These are phyloP conservation scores for Venturia nashicola DNA, from an alignment of 2,329 filamentous ascomycete species.

Conservation along the genomic window DNA sequence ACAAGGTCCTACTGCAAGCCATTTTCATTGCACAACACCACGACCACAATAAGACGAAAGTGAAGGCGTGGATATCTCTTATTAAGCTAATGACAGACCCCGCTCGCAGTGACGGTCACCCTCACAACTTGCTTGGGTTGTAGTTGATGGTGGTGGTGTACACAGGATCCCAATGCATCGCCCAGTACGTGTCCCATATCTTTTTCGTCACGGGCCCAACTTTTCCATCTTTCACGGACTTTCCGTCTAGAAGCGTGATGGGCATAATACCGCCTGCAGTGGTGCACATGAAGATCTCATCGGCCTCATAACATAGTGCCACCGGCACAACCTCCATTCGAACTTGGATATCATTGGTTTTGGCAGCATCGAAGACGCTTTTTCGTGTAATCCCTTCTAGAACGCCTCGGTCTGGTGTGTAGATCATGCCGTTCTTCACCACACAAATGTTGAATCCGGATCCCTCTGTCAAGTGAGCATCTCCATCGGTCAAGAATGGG, in stretches of 20 bases:
- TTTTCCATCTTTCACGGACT: conserved; percentile 28
- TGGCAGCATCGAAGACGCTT: conserved; percentile 35
- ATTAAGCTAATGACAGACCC: no score
- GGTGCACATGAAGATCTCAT: conserved; percentile 42
- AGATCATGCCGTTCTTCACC: conserved; percentile 32
- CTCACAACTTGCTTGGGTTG: not conserved
- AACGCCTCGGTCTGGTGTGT: conserved; percentile 36
- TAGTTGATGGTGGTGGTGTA: conserved; percentile 26
- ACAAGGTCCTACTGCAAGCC: no score
- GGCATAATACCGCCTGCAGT: conserved; percentile 43
- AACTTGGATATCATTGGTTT: conserved; percentile 21
- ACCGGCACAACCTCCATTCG: conserved; percentile 31
- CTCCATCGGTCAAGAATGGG: conserved; percentile 39
- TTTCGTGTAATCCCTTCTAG: conserved; percentile 37
- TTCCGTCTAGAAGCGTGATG: conserved; percentile 34
- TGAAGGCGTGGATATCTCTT: no score
- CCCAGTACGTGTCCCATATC: conserved; percentile 42
- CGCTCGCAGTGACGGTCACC: not conserved
- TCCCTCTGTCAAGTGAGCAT: conserved; percentile 37
- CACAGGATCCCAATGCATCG: conserved; percentile 30
- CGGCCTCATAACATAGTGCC: conserved; percentile 27
- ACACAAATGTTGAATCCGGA: conserved; percentile 38
- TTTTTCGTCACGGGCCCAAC: conserved; percentile 33
- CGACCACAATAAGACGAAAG: no score
- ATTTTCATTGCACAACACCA: no score